Evolutionary conservation across 768 basidiomycete genomes (phyloP), one percentile per base, ranked within the genome.

Genomic region (Tylopilus subfusipes): DNA sequence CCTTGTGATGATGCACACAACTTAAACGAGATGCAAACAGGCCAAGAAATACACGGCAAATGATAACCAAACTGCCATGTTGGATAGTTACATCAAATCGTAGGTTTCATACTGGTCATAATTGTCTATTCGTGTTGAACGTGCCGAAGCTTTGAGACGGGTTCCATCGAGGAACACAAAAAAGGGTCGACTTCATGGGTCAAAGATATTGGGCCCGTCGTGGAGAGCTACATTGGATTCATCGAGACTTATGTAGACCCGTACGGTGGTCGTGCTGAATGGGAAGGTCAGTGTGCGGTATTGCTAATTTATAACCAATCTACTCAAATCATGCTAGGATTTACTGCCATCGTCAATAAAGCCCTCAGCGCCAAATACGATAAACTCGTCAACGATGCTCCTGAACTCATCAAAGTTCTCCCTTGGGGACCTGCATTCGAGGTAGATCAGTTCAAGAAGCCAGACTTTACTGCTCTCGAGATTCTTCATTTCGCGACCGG

Each of bases 281-380:
- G 92, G 92, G 91, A 94, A 81, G 91, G 90, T 83, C 52, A 33
- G 61, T 51, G 8, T 46, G 52, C 40, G 43, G 24, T 25, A 40
- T 50, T 34, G 24, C 19, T 36, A 31, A 44, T 11, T 24, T 24
- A 3, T 36, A 27, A 3, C 1, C 6, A 50, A n/a, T n/a, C n/a
- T 46, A 52, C 38, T 49, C 18, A 61, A 12, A 21, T 48, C 38
- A 16, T 19, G 39, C n/a, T 58, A 90, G 88, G 89, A 29, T 93
- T 93, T 68, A 90, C 90, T 31, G 91, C 90, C 7, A 88, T 93
- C 57, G 90, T 93, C 43, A 82, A 94, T 77, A 93, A 94, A 70
- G 74, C 81, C 54, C 78, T 93, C 42, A 89, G 87, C 62, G 84
- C 83, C 9, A 93, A 90, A 72, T 94, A 92, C 61, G 87, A 89